Percentiles rank a stretch among this genome's conserved stretches.
These are phyloP conservation scores for Lipomyces spencermartinsiae DNA, from an alignment of 805 yeast species.

Conservation along the genomic window DNA sequence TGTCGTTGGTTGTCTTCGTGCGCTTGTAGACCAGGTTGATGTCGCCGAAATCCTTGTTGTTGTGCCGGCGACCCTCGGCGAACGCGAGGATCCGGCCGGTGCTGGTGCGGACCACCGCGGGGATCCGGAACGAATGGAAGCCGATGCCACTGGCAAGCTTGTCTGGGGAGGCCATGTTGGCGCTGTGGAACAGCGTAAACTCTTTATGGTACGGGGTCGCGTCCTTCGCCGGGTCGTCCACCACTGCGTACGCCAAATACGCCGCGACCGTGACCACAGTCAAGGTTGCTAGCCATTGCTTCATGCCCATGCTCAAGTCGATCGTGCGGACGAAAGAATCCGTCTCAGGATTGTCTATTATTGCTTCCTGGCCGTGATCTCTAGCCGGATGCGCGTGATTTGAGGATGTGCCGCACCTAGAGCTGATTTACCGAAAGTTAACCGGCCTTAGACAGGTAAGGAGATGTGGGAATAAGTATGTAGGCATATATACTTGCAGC, in stretches of 20 bases:
- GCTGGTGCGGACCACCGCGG: conserved; percentile 2
- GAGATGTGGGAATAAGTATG: too few relatives aligned
- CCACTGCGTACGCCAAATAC: neutral
- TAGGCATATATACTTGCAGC: neutral
- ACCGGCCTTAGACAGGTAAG: too few relatives aligned
- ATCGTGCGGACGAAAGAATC: too few relatives aligned
- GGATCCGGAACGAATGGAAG: conserved; percentile 5
- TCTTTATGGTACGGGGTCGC: neutral
- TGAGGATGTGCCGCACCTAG: neutral
- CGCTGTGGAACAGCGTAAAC: conserved; percentile 2
- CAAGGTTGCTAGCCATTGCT: neutral
- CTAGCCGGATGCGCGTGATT: neutral
- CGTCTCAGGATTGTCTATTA: too few relatives aligned
- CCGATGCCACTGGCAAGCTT: neutral
- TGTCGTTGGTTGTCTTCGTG: neutral
- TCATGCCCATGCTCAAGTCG: neutral
- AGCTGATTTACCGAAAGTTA: neutral
- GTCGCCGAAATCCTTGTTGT: conserved; percentile 1
- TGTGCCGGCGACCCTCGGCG: conserved; percentile 4
- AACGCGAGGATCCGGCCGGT: conserved; percentile 2
- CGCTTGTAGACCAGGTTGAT: conserved; percentile 4
- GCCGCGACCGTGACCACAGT: neutral
- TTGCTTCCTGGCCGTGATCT: neutral
- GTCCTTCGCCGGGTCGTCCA: conserved; percentile 3
- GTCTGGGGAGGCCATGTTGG: conserved; percentile 4